Base-by-base conservation (phyloP, 1,284 basidiomycete genomes). In the Ustilago shanxiensis region DNA sequence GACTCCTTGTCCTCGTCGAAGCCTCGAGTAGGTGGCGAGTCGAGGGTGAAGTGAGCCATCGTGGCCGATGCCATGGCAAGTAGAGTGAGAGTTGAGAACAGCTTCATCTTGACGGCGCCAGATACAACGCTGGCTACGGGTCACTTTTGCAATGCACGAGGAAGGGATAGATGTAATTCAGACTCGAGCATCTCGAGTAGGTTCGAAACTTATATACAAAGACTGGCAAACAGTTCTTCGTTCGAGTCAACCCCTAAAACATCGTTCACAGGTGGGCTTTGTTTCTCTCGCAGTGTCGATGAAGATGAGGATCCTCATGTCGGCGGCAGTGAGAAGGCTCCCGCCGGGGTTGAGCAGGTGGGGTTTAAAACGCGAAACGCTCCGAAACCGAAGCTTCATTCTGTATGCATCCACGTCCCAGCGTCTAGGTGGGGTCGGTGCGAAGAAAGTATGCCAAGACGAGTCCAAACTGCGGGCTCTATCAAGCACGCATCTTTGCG, bases 1-100 rank as follows among this genome's bases (percentile, higher is more conserved):
- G 16, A 22, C 53, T 79, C 77, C 20, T 60, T 49, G 39, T 79
- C 77, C 54, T 79, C 77, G 60, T 79, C 66, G 29, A 79, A 79
- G 0, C 77, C 72, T 26, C 67, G 74, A 2, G 62, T 66, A 26
- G 29, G 35, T 0, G 72, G 72, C 31, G 63, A 71, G 60, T 75
- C 72, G 33, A 75, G 64, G 11, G 72, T 71, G 45, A 75, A 75
- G 58, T 75, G 72, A 5, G 67, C 67, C 6, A 31, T 9, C 7
- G 61, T 49, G 3, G 67, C 44, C 0, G 60, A 66, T 26, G 61
- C 57, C 26, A 75, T 35, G 16, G 60, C 57, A 4, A 71, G 41
- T 13, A 56, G 31, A 11, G 45, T 26, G 9, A 67, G n/a, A 20
- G 49, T 8, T 1, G 57, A 9, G 2, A 47, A 20, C 14, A 47